Conservation (phyloP, 352 stramenopile species). For the Phytophthora sp. region DNA sequence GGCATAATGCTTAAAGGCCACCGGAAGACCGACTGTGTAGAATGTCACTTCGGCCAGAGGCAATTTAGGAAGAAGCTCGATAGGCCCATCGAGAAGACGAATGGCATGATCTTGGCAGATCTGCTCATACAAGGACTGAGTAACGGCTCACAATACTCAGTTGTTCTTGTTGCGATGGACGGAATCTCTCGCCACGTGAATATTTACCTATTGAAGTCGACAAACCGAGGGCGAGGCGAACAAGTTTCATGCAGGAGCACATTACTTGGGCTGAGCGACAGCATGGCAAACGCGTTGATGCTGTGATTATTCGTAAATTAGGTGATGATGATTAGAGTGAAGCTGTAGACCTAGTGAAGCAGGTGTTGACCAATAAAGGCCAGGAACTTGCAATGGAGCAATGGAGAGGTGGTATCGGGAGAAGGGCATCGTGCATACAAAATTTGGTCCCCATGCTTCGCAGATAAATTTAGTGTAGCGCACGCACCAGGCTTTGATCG, state of each 20-base stretch:
- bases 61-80: no score
- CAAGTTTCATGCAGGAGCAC: conserved; percentile 1
- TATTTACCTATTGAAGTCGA: conserved; percentile 1
- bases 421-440: conserved; percentile 16
- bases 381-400: conserved; percentile 11
- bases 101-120: no score
- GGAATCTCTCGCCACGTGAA: conserved; percentile 4
- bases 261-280: conserved; percentile 16
- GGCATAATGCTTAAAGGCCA: no score
- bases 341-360: neutral
- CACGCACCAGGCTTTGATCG: neutral
- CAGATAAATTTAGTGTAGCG: conserved; percentile 1
- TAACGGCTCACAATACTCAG: no score
- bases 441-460: conserved; percentile 3
- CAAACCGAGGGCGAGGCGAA: conserved; percentile 9
- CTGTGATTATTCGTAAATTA: neutral
- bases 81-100: no score
- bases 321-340: neutral
- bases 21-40: no score
- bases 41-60: no score
- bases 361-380: conserved; percentile 1
- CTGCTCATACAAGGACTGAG: no score
- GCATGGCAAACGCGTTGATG: conserved; percentile 3
- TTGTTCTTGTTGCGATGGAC: neutral
- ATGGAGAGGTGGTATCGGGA: conserved; percentile 7